A percentile compares a stretch with the other conserved stretches of the same genome.
These are phyloP conservation scores for Lenzites betulinus DNA, from an alignment of 768 basidiomycete species.

Conservation along the genomic window DNA sequence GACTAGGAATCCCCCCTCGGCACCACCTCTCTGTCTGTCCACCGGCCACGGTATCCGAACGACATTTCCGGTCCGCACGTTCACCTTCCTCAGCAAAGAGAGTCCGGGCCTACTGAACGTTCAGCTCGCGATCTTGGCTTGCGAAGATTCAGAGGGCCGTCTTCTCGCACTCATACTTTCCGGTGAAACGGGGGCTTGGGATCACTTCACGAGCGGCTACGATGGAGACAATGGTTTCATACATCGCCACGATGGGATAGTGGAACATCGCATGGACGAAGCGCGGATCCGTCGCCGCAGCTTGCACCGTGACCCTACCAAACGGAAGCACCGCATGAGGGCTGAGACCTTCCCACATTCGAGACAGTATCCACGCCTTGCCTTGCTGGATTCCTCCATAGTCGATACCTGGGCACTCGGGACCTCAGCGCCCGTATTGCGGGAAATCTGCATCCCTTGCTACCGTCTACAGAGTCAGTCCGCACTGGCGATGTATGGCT, in stretches of 20 bases:
- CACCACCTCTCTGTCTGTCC: neutral
- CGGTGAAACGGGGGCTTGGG: neutral
- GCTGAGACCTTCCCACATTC: neutral
- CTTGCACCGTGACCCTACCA: no score
- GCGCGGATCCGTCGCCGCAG: no score
- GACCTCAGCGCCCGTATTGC: neutral
- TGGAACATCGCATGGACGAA: no score
- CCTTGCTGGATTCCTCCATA: neutral
- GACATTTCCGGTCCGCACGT: neutral
- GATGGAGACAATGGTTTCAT: neutral
- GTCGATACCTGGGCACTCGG: neutral
- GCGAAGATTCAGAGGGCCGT: neutral
- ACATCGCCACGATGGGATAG: neutral
- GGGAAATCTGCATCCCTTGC: neutral
- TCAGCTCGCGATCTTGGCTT: neutral
- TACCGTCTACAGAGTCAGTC: neutral
- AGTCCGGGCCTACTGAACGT: neutral
- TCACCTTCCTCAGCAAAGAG: neutral
- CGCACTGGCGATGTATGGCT: neutral
- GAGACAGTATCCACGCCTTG: neutral
- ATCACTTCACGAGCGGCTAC: neutral
- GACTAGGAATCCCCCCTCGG: neutral
- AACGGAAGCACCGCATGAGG: neutral
- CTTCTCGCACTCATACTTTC: neutral
- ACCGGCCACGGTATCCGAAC: neutral